Evolutionary conservation across 148 eudicot species (phyloP).

Genomic region (Camellia lanceoleosa): DNA sequence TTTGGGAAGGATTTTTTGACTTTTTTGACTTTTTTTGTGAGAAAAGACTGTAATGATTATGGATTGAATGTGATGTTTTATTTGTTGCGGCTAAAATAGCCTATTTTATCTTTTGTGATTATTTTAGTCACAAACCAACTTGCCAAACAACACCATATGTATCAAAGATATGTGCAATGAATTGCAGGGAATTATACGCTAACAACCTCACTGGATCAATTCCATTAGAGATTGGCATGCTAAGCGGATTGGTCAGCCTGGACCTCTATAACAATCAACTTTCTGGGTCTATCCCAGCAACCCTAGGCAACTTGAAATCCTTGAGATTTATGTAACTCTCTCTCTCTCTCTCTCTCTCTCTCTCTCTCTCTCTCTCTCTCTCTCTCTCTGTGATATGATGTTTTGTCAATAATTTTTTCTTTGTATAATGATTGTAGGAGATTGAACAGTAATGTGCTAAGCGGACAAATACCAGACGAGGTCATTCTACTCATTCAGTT

Average conservation of each 20-base stretch:
- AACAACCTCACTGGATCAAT: slow-evolving; percentile 32
- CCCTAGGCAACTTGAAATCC: slow-evolving; percentile 29
- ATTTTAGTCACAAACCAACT: no score
- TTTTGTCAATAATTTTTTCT: neutral
- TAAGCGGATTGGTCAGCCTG: slow-evolving; percentile 23
- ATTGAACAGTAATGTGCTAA: slow-evolving; percentile 16
- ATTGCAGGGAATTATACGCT: slow-evolving; percentile 22
- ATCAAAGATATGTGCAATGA: neutral
- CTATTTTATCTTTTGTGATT: no score
- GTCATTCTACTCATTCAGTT: slow-evolving; percentile 11
- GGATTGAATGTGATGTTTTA: no score
- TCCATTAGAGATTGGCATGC: slow-evolving; percentile 27
- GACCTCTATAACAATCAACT: slow-evolving; percentile 27
- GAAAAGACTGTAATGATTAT: no score
- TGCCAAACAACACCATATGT: no score
- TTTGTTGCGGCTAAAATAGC: no score
- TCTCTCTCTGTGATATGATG: no score
- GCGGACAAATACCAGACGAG: slow-evolving; percentile 9
- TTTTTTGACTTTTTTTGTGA: no score
- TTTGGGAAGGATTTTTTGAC: no score
- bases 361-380: no score
- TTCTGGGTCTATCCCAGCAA: slow-evolving; percentile 25
- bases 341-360: neutral
- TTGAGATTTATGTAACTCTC: slow-evolving; percentile 22
- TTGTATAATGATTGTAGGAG: slow-evolving; percentile 14